phyloP scores from a whole-genome alignment of 352 stramenopile genomes.

The Vaucheria bursata region DNA sequence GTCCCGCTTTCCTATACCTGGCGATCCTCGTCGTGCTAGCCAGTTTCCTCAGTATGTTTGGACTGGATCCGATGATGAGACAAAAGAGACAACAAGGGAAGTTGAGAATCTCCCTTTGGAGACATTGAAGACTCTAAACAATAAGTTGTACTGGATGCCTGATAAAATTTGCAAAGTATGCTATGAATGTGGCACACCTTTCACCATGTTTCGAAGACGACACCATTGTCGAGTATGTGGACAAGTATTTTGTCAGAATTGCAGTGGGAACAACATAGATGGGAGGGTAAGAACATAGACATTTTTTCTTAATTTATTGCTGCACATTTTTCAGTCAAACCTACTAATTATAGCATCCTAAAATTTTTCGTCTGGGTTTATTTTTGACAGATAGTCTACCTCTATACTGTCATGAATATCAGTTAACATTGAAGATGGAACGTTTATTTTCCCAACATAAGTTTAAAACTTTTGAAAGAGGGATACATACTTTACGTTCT shows the following conservation, averaged over 20 bases:
- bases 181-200: conserved; percentile 50
- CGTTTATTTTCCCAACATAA: too few species aligned
- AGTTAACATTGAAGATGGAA: too few species aligned
- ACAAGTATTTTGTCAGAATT: conserved; percentile 49
- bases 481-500: too few species aligned
- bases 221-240: conserved; percentile 54
- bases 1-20: conserved; percentile 33
- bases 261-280: conserved; percentile 38
- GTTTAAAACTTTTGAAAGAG: too few species aligned
- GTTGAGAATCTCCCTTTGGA: background rate
- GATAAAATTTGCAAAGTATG: conserved; percentile 53
- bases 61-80: conserved; percentile 17
- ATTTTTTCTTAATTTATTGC: too few species aligned
- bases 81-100: background rate
- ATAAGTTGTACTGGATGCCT: conserved; percentile 44
- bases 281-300: conserved; percentile 1
- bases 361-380: too few species aligned
- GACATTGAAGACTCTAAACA: conserved; percentile 7
- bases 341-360: too few species aligned
- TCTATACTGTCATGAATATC: too few species aligned
- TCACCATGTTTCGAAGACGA: conserved; percentile 49
- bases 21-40: conserved; percentile 20
- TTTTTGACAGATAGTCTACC: too few species aligned
- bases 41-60: conserved; percentile 21
- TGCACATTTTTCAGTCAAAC: too few species aligned